Evolutionary conservation across 2,329 filamentous ascomycete genomes (phyloP).

Genomic region (Ophiocordyceps australis): DNA sequence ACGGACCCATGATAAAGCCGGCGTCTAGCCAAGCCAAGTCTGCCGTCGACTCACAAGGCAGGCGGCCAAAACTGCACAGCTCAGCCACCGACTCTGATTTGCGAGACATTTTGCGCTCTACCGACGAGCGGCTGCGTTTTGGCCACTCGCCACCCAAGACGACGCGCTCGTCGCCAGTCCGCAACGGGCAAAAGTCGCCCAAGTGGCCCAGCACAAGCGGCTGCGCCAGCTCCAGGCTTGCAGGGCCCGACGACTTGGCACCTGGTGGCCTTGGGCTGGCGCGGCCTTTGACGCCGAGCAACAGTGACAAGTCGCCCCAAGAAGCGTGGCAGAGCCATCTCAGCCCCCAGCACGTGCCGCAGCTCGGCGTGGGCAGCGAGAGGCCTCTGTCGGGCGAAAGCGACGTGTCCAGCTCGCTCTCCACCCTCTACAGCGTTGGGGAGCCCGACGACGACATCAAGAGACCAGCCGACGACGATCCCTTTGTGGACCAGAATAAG

Average conservation of each 20-base stretch:
- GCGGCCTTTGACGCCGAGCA: constrained; percentile 15
- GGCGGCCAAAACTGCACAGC: constrained; percentile 2
- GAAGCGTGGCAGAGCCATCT: constrained; percentile 3
- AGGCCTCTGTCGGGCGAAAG: constrained; percentile 19
- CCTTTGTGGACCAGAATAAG: constrained; percentile 11
- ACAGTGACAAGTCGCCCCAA: constrained; percentile 7
- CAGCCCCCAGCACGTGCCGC: constrained; percentile 2
- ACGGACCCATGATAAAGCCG: constrained; percentile 4
- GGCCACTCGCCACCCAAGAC: constrained; percentile 15
- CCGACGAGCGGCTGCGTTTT: constrained; percentile 29
- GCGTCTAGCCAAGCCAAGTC: constrained; percentile 8
- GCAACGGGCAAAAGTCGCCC: constrained; percentile 3
- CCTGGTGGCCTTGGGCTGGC: constrained; percentile 16
- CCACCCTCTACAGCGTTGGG: constrained; percentile 37
- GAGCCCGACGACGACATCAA: constrained; percentile 20
- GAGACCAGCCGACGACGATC: constrained; percentile 8
- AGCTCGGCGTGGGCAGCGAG: constrained; percentile 3
- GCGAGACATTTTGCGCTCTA: constrained; percentile 30
- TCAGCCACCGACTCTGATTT: constrained; percentile 26
- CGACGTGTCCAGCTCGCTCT: constrained; percentile 32
- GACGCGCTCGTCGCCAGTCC: constrained; percentile 5
- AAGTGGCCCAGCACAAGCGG: constrained; percentile 8
- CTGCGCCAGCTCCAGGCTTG: constrained; percentile 21
- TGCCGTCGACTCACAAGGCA: constrained; percentile 4
- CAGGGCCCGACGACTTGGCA: too few relatives aligned